Percentiles rank a stretch among this genome's conserved stretches.
phyloP scores from a whole-genome alignment of 768 basidiomycete species.

The Dictyophora rubrovolvata region DNA sequence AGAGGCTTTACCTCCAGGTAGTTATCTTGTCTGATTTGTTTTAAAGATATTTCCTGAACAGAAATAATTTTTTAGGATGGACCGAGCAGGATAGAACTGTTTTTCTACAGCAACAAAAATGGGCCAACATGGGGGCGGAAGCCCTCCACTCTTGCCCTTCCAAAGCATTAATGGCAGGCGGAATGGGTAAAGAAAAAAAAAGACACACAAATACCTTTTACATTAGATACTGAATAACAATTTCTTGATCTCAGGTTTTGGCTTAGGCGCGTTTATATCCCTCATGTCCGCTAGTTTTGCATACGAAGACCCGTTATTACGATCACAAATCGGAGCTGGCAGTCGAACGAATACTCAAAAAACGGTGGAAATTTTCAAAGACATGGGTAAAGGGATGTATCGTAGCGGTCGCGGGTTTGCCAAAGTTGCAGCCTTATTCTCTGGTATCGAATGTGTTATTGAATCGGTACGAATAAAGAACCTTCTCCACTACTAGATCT shows the following conservation, averaged over 20 bases:
- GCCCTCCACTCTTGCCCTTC: slow-evolving; percentile 81
- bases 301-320: slow-evolving; percentile 86
- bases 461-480: slow-evolving; percentile 64
- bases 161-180: slow-evolving; percentile 75
- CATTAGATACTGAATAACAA: background rate
- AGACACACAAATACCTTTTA: background rate
- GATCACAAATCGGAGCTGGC: slow-evolving; percentile 39
- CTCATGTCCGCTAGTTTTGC: slow-evolving; percentile 93
- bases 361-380: slow-evolving; percentile 75
- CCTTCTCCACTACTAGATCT: background rate
- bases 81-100: slow-evolving; percentile 69
- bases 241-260: slow-evolving; percentile 63
- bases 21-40: background rate
- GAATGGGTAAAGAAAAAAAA: slow-evolving; percentile 55
- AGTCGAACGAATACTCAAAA: slow-evolving; percentile 59
- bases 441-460: slow-evolving; percentile 92
- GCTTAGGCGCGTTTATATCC: slow-evolving; percentile 89
- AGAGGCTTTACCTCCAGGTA: slow-evolving; percentile 78
- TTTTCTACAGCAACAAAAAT: slow-evolving; percentile 62
- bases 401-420: slow-evolving; percentile 83
- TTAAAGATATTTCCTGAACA: background rate
- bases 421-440: slow-evolving; percentile 87
- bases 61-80: slow-evolving; percentile 17
- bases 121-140: slow-evolving; percentile 55
- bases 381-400: slow-evolving; percentile 94